Base-by-base conservation (phyloP, 352 stramenopile species). In the Phytophthora idaei region DNA sequence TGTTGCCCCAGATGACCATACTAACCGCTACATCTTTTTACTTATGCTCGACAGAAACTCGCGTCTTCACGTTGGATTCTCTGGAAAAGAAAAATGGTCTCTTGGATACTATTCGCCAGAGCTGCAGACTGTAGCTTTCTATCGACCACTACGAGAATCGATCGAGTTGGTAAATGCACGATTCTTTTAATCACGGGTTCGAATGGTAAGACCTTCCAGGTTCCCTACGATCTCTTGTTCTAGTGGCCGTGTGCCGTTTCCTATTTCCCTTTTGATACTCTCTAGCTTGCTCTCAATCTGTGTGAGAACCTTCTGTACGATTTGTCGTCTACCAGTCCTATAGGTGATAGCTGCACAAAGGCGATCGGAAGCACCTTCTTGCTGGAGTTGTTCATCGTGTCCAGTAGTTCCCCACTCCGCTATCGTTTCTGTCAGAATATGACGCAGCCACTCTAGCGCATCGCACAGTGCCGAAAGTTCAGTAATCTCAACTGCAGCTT, bases 21-120 rank as follows among this genome's bases (percentile, higher is more conserved):
- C 54, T 57, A 49, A 66, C 42, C 15, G 17, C 28, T 45, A 29
- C 17, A 41, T 56, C 15, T 27, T 52, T 14, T 57, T 47, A 27
- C 3, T n/a, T 42, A 27, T 69, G 9, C 61, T 0, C 25, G 31
- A 25, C 36, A 93, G 85, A 93, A 66, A 90, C 85, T 56, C 83
- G 85, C 25, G 73, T 86, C 14, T 92, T 93, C 57, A 85, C 65
- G 1, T 79, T 93, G 36, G 77, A 90, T 3, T 73, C 76, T 14
- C 41, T 75, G 21, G 80, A 85, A 25, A 81, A 76, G 56, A 89
- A 85, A 66, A 68, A 90, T 28, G 51, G 53, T 21, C 61, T 92
- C 11, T 41, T 91, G 44, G 39, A 72, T 3, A 76, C 81, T 37
- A 56, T 92, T 54, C 78, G 73, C 7, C 56, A 67, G 29, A 90